These are phyloP conservation scores for Phytophthora sp. DNA, from an alignment of 352 stramenopile genomes.

Conservation along the genomic window DNA sequence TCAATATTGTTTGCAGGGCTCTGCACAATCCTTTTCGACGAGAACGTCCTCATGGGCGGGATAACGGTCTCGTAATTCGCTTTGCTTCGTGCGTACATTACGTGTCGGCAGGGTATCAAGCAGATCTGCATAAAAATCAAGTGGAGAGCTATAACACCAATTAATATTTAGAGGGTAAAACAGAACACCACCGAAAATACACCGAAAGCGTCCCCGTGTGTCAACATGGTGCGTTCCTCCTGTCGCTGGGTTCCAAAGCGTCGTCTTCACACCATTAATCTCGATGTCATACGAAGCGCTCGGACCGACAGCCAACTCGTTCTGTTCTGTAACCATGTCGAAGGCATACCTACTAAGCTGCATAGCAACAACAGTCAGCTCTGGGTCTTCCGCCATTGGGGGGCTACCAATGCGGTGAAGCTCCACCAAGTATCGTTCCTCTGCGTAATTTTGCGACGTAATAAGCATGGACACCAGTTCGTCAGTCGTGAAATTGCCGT, in stretches of 20 bases:
- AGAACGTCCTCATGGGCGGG: neutral
- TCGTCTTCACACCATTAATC: neutral
- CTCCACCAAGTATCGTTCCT: constrained; percentile 4
- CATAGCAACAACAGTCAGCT: neutral
- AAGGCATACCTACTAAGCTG: constrained; percentile 2
- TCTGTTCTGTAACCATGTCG: neutral
- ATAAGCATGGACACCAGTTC: constrained; percentile 9
- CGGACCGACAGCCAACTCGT: neutral
- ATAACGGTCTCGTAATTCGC: constrained; percentile 10
- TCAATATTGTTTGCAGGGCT: constrained; percentile 9
- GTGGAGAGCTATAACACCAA: neutral
- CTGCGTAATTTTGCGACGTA: constrained; percentile 6
- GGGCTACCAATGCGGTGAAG: constrained; percentile 8
- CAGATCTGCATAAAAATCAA: constrained; percentile 9
- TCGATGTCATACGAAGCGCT: constrained; percentile 4
- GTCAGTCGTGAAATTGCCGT: constrained; percentile 5
- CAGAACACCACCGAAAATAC: constrained; percentile 1
- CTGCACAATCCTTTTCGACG: constrained; percentile 5
- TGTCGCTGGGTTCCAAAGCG: neutral
- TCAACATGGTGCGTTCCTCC: constrained; percentile 1
- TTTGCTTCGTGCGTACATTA: constrained; percentile 4
- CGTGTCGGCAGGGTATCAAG: constrained; percentile 8
- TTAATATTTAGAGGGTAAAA: neutral
- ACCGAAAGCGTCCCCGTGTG: constrained; percentile 13
- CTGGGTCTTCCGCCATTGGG: neutral